Conservation (phyloP, 495 filamentous ascomycete species). For the Immersiella caudata region DNA sequence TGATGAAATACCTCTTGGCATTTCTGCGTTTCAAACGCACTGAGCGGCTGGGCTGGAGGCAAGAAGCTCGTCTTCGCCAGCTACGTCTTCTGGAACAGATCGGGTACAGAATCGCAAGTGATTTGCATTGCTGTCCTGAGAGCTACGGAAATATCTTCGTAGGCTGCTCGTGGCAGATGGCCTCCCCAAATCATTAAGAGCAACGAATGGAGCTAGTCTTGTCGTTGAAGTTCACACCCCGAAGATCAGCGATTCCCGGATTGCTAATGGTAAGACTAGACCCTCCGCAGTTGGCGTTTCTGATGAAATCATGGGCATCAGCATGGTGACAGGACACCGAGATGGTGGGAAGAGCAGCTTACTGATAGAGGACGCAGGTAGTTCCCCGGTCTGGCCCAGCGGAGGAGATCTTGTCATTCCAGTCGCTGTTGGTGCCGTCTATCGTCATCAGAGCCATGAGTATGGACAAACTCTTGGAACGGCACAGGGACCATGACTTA, state of each 20-base stretch:
- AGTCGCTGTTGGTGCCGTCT: neutral
- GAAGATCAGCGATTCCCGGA: neutral
- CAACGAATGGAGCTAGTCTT: neutral
- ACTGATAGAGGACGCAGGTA: neutral
- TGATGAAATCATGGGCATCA: neutral
- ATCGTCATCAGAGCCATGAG: neutral
- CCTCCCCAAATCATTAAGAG: neutral
- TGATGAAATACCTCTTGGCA: too few relatives aligned
- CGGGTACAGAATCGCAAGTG: too few relatives aligned
- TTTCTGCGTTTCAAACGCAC: too few relatives aligned
- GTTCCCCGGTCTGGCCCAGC: neutral
- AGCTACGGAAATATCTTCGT: too few relatives aligned
- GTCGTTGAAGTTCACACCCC: constrained; percentile 1
- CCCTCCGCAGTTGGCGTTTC: neutral
- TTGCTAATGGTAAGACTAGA: constrained; percentile 1
- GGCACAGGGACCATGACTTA: neutral
- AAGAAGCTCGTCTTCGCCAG: too few relatives aligned
- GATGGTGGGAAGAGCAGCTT: neutral
- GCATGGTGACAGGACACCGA: neutral
- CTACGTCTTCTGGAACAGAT: too few relatives aligned
- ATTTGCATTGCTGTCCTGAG: too few relatives aligned
- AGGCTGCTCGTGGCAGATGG: neutral
- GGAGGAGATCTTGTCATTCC: constrained; percentile 2
- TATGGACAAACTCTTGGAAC: neutral
- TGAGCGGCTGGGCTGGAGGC: too few relatives aligned